Base-by-base conservation (phyloP, 1,139 yeast genomes). In the Suhomyces chickasaworum region DNA sequence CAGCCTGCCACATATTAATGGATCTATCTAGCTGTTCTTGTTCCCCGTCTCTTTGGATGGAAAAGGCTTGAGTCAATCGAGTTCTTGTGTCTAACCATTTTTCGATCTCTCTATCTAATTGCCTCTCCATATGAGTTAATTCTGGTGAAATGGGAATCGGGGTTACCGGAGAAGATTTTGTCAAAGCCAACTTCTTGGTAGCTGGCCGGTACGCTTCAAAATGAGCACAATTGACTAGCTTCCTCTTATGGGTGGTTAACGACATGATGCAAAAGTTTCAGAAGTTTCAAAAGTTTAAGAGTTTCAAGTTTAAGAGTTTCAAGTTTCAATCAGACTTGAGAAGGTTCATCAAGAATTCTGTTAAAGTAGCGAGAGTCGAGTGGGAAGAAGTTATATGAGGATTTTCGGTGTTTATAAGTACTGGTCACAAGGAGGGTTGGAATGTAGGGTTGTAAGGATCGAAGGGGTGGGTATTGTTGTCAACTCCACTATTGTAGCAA, bases 211-310 rank as follows among this genome's bases (percentile, higher is more conserved):
- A 6, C 3, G 41, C 3, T 9, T 38, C 41, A 17, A 38, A 30
- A 18, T 38, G 41, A 15, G 27, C 35, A 21, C 35, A 18, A 25
- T 27, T 18, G 29, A 7, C 35, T 13, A 38, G 27, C 35, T 38
- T 38, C 25, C 41, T 37, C 27, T 42, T 42, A 10, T n/a, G 9
- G 37, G 18, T 10, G 38, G 45, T 3, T 3, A n/a, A 17, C 4
- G 33, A 27, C 45, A 42, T 42, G 45, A 30, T 33, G 13, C 12
- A n/a, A 21, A 13, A 9, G 9, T 13, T 8, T 2, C 1, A 35
- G n/a, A n/a, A n/a, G n/a, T n/a, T n/a, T n/a, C n/a, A n/a, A n/a
- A n/a, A n/a, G n/a, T n/a, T n/a, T n/a, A n/a, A n/a, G n/a, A n/a
- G n/a, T n/a, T n/a, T n/a, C n/a, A n/a, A n/a, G n/a, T n/a, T n/a